Conservation (phyloP, 139 green algal genomes). For the Eudorina sp. region DNA sequence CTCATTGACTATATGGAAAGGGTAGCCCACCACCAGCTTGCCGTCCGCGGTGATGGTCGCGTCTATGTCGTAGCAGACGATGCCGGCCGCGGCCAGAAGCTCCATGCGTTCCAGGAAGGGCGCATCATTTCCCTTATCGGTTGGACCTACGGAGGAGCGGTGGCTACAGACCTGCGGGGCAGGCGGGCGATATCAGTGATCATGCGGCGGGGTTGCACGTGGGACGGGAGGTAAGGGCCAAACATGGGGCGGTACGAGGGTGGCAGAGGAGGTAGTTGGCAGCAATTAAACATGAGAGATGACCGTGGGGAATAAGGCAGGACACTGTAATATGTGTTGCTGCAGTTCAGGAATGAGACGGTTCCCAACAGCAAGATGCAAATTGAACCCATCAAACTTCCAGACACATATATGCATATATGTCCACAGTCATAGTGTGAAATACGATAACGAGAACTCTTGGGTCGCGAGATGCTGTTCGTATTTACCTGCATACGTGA, state of each 20-base stretch:
- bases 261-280: too few relatives aligned
- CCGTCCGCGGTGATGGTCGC: conserved; percentile 5
- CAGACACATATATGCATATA: too few relatives aligned
- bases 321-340: too few relatives aligned
- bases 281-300: too few relatives aligned
- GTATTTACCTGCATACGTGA: conserved; percentile 8
- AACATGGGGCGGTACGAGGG: too few relatives aligned
- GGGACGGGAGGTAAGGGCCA: too few relatives aligned
- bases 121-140: background rate
- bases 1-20: background rate
- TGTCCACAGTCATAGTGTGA: too few relatives aligned
- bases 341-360: too few relatives aligned
- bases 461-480: background rate
- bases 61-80: conserved; percentile 18
- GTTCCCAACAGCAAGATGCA: too few relatives aligned
- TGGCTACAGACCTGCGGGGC: conserved; percentile 33
- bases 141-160: background rate
- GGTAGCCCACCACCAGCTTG: conserved; percentile 28
- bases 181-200: background rate
- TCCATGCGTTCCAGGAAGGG: conserved; percentile 1
- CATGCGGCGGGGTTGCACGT: background rate
- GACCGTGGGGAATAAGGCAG: too few relatives aligned
- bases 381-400: too few relatives aligned
- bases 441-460: too few relatives aligned
- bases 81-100: background rate